A percentile compares a stretch with the other conserved stretches of the same genome.
These are phyloP conservation scores for Pestalotiopsis fici DNA, from an alignment of 2,329 filamentous ascomycete species.

Conservation along the genomic window DNA sequence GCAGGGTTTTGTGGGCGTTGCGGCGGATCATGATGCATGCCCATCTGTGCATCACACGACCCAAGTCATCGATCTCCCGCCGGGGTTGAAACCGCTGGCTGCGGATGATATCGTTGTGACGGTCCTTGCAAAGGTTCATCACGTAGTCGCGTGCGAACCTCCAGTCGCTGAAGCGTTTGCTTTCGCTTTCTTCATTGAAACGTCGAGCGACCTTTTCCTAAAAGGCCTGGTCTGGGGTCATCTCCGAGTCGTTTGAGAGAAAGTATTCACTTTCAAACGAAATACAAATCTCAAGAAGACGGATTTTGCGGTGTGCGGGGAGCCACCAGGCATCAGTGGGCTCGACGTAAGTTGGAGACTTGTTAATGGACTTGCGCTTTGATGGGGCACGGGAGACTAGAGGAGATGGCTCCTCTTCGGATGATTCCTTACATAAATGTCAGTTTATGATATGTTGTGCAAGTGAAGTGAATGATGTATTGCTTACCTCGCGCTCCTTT, in stretches of 20 bases:
- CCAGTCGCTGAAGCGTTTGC: not conserved
- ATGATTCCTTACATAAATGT: not conserved
- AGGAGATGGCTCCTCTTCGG: not conserved
- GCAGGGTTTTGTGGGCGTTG: not conserved
- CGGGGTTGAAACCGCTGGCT: not conserved
- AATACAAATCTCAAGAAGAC: not conserved
- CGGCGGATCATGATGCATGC: not conserved
- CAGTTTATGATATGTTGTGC: not conserved
- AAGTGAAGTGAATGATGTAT: not conserved
- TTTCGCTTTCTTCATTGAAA: not conserved
- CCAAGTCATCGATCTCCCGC: not conserved
- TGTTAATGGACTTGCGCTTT: not conserved
- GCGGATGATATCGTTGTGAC: not conserved
- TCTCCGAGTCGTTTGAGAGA: not conserved
- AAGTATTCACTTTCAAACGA: not conserved
- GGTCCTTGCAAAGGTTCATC: not conserved
- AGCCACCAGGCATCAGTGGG: not conserved
- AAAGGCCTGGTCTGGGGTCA: not conserved
- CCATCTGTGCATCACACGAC: not conserved
- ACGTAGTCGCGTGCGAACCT: not conserved
- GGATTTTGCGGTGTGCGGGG: not conserved
- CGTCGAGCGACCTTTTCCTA: not conserved
- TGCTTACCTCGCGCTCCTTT: not conserved
- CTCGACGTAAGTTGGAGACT: not conserved
- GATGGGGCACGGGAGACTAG: not conserved